phyloP scores from a whole-genome alignment of 345 rosid genomes.

The Euclidium syriacum region DNA sequence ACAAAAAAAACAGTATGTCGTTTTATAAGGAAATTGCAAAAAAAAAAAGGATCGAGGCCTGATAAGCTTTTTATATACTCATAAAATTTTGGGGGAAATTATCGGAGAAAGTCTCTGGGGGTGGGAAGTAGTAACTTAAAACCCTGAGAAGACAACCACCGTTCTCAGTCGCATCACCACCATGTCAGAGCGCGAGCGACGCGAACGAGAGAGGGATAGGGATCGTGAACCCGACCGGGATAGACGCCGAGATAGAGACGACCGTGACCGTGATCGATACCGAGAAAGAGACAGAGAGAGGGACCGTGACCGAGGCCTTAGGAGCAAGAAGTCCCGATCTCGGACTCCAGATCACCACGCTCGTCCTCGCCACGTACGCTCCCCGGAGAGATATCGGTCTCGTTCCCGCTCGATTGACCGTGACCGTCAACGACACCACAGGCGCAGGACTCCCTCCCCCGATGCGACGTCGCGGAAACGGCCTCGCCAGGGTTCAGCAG shows the following conservation, averaged over 20 bases:
- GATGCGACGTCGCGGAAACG: constrained; percentile 47
- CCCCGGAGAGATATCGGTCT: constrained; percentile 45
- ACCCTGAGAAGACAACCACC: constrained; percentile 1
- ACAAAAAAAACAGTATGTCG: too few relatives aligned
- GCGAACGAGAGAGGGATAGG: constrained; percentile 36
- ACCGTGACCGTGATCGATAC: constrained; percentile 42
- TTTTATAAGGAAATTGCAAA: too few relatives aligned
- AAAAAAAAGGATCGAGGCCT: too few relatives aligned
- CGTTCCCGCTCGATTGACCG: constrained; percentile 48
- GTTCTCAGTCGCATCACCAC: constrained; percentile 11
- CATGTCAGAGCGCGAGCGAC: constrained; percentile 41
- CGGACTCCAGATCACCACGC: constrained; percentile 61
- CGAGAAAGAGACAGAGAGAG: constrained; percentile 47
- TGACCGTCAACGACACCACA: constrained; percentile 53
- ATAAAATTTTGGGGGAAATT: neutral
- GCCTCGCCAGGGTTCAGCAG: constrained; percentile 29
- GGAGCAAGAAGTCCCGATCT: constrained; percentile 65
- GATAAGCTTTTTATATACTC: too few relatives aligned
- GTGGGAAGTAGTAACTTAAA: too few relatives aligned
- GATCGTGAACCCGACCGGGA: constrained; percentile 49
- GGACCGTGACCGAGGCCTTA: constrained; percentile 38
- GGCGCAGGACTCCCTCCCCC: constrained; percentile 55
- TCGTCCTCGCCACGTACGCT: constrained; percentile 50
- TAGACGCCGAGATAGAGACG: constrained; percentile 44
- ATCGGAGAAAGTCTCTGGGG: too few relatives aligned